Conservation (phyloP, 2,329 filamentous ascomycete genomes). For the Fusarium lateritium region DNA sequence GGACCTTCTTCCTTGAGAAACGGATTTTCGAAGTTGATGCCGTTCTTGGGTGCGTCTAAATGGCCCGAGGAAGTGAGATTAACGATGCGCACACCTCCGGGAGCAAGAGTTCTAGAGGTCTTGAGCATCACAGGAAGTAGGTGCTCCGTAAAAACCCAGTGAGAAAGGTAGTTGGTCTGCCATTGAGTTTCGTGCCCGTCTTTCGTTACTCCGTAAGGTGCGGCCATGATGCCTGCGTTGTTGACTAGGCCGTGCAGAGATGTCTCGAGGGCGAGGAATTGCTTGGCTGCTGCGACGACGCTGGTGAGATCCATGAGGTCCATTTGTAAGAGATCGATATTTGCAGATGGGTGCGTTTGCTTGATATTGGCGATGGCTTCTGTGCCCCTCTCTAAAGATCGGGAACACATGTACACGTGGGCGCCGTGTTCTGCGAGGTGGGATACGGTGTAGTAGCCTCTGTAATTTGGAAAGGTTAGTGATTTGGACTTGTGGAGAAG, state of each 20-base stretch:
- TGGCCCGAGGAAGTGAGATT: conserved; percentile 39
- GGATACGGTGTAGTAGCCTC: conserved; percentile 31
- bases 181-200: conserved; percentile 36
- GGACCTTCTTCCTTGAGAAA: neutral
- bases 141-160: conserved; percentile 35
- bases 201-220: conserved; percentile 22
- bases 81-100: conserved; percentile 31
- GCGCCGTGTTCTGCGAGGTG: conserved; percentile 34
- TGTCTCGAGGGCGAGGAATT: conserved; percentile 24
- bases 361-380: conserved; percentile 16
- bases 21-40: conserved; percentile 27
- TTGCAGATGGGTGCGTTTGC: neutral
- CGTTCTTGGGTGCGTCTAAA: conserved; percentile 20
- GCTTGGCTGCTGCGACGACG: conserved; percentile 31
- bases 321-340: conserved; percentile 26
- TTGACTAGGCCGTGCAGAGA: conserved; percentile 31
- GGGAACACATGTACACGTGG: conserved; percentile 34
- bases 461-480: neutral
- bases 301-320: conserved; percentile 21
- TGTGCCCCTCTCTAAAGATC: conserved; percentile 18
- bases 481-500: fast-evolving
- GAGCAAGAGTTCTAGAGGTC: conserved; percentile 18
- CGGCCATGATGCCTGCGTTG: conserved; percentile 41
- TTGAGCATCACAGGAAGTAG: conserved; percentile 33
- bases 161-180: conserved; percentile 40